Evolutionary conservation across 2,329 filamentous ascomycete genomes (phyloP).

Genomic region (Drechslerella coelobrocha): DNA sequence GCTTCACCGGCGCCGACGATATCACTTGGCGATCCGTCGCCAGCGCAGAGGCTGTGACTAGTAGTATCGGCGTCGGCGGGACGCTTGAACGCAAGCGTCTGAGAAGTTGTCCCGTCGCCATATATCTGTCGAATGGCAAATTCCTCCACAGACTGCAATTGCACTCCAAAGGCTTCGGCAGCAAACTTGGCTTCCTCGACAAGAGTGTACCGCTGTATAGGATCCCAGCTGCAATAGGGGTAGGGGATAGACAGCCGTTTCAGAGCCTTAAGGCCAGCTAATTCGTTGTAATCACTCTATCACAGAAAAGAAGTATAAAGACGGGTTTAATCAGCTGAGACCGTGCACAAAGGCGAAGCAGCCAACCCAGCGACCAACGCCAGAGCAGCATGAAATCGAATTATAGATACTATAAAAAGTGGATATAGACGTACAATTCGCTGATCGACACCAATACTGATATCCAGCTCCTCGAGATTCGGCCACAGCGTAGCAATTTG

Average conservation of each 20-base stretch:
- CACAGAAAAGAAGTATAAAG: neutral
- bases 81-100: neutral
- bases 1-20: too few species aligned
- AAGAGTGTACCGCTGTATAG: neutral
- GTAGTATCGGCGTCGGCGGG: too few species aligned
- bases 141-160: neutral
- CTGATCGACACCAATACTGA: constrained; percentile 16
- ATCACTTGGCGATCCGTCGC: neutral
- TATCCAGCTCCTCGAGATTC: constrained; percentile 24
- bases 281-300: neutral
- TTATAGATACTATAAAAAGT: too few species aligned
- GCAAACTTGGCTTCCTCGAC: neutral
- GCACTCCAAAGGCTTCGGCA: neutral
- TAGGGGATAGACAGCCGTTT: neutral
- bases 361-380: too few species aligned
- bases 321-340: too few species aligned
- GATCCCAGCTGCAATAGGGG: neutral
- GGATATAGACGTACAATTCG: constrained; percentile 8
- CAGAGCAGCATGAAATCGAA: too few species aligned
- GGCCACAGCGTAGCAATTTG: constrained; percentile 15
- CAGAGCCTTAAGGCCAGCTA: neutral
- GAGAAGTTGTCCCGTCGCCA: neutral
- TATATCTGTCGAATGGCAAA: neutral
- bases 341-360: too few species aligned
- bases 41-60: neutral